phyloP scores from a whole-genome alignment of 495 filamentous ascomycete genomes.

The Aspergillus sparsus region DNA sequence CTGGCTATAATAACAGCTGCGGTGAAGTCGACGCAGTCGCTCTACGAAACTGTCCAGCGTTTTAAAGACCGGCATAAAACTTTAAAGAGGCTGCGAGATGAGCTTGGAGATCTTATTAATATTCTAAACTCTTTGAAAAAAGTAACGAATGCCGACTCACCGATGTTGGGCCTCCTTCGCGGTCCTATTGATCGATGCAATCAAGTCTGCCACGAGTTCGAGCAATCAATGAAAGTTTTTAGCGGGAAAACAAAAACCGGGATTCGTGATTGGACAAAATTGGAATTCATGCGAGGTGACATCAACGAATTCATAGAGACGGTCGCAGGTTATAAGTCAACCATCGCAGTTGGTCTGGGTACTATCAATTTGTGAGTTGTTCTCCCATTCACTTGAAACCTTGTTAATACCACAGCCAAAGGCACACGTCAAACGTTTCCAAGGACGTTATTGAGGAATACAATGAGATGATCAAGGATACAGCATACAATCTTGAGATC shows the following conservation, averaged over 20 bases:
- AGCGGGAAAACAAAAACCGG: constrained; percentile 14
- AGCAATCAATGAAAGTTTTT: constrained; percentile 16
- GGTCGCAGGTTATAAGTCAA: constrained; percentile 20
- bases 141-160: constrained; percentile 1
- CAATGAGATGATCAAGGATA: constrained; percentile 22
- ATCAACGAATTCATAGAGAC: constrained; percentile 22
- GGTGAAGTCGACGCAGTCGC: constrained; percentile 26
- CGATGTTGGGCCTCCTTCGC: constrained; percentile 16
- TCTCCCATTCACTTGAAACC: neutral
- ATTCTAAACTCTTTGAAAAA: constrained; percentile 11
- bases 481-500: constrained; percentile 15
- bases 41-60: constrained; percentile 29
- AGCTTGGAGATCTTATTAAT: constrained; percentile 16
- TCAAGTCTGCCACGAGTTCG: constrained; percentile 19
- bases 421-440: constrained; percentile 19
- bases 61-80: constrained; percentile 24
- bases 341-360: constrained; percentile 16
- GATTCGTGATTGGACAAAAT: constrained; percentile 21
- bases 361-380: constrained; percentile 19
- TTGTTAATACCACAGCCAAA: constrained; percentile 8
- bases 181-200: constrained; percentile 18
- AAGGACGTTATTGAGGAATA: constrained; percentile 16
- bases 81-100: constrained; percentile 13
- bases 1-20: constrained; percentile 30
- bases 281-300: constrained; percentile 23